phyloP scores from a whole-genome alignment of 148 eudicot genomes.

The Cornus suecica region DNA sequence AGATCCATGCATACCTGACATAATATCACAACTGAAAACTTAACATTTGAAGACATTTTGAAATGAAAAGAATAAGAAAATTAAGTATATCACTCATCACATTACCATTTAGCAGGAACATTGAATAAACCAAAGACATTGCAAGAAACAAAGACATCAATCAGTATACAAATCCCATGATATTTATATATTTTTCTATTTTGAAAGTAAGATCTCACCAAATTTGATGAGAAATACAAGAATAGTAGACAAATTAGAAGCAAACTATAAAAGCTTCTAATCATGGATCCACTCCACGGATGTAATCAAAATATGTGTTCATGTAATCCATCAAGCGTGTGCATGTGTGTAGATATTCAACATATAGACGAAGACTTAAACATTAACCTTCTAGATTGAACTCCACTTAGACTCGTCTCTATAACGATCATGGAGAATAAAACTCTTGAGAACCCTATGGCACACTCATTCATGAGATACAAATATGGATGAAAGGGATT shows the following conservation, averaged over 20 bases:
- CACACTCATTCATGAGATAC: constrained; percentile 68
- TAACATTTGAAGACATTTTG: not conserved
- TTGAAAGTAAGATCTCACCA: not conserved
- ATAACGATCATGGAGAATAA: constrained; percentile 95
- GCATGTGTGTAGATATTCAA: not conserved
- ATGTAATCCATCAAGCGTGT: not conserved
- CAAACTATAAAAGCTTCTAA: not conserved
- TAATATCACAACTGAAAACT: not conserved
- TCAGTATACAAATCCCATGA: too few relatives aligned
- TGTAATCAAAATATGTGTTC: not conserved
- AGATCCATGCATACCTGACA: constrained; percentile 90
- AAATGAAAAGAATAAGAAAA: constrained; percentile 10
- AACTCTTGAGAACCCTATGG: constrained; percentile 97
- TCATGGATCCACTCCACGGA: not conserved
- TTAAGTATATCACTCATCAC: constrained; percentile 15
- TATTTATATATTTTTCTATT: too few relatives aligned
- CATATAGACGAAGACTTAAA: not conserved
- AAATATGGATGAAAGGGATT: constrained; percentile 52
- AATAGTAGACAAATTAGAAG: not conserved
- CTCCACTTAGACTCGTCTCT: constrained; percentile 92
- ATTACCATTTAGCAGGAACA: constrained; percentile 87
- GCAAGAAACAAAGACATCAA: constrained; percentile 37
- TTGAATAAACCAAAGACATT: constrained; percentile 93
- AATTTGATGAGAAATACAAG: not conserved
- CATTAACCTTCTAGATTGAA: constrained; percentile 74